Base-by-base conservation (phyloP, 2,329 filamentous ascomycete species). In the Didymella glomerata region DNA sequence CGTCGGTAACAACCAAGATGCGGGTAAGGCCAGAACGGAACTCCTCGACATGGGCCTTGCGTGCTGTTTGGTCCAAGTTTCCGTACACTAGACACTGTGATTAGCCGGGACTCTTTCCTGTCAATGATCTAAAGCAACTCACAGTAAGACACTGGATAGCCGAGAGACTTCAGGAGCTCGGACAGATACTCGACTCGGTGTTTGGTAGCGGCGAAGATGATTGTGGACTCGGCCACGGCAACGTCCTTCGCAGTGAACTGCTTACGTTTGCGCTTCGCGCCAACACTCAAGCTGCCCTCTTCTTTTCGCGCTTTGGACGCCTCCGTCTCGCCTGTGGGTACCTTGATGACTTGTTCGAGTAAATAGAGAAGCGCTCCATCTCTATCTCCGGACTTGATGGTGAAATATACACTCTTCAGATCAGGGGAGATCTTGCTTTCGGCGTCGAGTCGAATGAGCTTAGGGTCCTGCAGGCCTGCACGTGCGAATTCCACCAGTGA, bases 361-460 rank as follows among this genome's bases (percentile, higher is more conserved):
- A 99, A 87, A 69, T 98, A 90, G 6, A 99, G 81, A 48, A 99
- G 81, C 0, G 93, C 92, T 9, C 92, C 95, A 77, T 99, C 96
- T 79, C 97, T 97, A 73, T 99, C 95, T 1, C 88, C 89, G 53
- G 90, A 90, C 76, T 98, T 99, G 68, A 98, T 86, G 1, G 89
- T 90, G 77, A 99, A 98, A 79, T 97, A 99, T 0, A 92, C 93
- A 70, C 90, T 96, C 76, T 98, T 88, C n/a, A 99, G 84, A 70
- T 98, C 94, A 0, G 95, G 93, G 0, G 96, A 97, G 5, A 99
- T 89, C 77, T 99, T 99, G 69, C 91, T 94, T 75, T 99, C 95
- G 0, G 92, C 91, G 75, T 99, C 95, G 27, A 99, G 80, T 70
- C 96, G 88, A 40, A 99, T 89, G 3, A 99, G 85, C 62, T 88